These are phyloP conservation scores for Castanospermum australe DNA, from an alignment of 306 rosid species.

Conservation along the genomic window DNA sequence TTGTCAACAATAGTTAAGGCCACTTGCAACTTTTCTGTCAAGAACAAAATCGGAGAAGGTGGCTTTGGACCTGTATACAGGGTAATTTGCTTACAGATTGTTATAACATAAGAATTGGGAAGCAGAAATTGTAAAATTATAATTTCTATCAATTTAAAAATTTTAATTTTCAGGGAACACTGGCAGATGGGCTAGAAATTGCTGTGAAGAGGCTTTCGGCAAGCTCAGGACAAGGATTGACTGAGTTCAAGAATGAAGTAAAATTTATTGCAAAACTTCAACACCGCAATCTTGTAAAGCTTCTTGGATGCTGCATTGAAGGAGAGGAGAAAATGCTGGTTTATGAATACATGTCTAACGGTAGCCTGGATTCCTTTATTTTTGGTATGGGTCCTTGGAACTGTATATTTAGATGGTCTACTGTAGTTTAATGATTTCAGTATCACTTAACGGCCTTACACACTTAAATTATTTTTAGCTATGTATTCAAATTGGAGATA, in stretches of 20 bases:
- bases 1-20: constrained; percentile 44
- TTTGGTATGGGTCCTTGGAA: constrained; percentile 35
- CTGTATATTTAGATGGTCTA: not conserved
- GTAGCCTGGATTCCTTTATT: constrained; percentile 49
- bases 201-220: constrained; percentile 61
- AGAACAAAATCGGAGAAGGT: constrained; percentile 58
- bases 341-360: constrained; percentile 45
- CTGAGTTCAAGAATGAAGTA: constrained; percentile 53
- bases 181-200: constrained; percentile 45
- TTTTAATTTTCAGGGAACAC: constrained; percentile 38
- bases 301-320: constrained; percentile 55
- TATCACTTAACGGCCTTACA: not conserved
- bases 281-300: constrained; percentile 60
- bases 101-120: not conserved
- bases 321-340: constrained; percentile 46
- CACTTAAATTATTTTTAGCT: not conserved
- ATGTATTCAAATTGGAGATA: not conserved
- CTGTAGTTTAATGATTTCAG: not conserved
- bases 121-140: not conserved
- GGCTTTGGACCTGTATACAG: constrained; percentile 63
- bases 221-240: constrained; percentile 48
- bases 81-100: constrained; percentile 25
- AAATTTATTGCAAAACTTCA: constrained; percentile 55
- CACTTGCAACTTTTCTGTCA: constrained; percentile 40
- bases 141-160: not conserved